Evolutionary conservation across 305 asterid species (phyloP).

Genomic region (Solanum hybrid): DNA sequence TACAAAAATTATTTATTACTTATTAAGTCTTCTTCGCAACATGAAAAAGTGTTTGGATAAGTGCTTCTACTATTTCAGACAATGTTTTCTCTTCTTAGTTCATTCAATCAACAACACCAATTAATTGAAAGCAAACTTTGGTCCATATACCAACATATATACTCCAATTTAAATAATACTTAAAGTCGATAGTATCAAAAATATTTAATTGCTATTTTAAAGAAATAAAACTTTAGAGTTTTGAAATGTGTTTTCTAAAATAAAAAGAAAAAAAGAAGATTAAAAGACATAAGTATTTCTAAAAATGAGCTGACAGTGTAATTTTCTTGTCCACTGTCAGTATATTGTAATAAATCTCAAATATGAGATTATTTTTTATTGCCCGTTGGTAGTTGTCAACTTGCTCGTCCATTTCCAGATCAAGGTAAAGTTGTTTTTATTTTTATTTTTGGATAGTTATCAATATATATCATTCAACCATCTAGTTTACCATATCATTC

Average conservation of each 20-base stretch:
- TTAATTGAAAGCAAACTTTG: neutral
- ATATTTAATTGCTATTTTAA: no score
- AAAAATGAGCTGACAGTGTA: no score
- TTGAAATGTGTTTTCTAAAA: neutral
- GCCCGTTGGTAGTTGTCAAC: slow-evolving; percentile 72
- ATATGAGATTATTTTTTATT: no score
- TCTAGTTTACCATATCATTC: no score
- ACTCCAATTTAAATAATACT: neutral
- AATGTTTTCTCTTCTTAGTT: neutral
- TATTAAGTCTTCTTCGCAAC: neutral
- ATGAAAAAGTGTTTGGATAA: neutral
- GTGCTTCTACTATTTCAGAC: neutral
- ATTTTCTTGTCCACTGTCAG: no score
- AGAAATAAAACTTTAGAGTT: no score
- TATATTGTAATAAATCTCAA: no score
- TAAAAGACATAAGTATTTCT: no score
- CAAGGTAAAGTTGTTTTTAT: neutral
- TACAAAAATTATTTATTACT: no score
- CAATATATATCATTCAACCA: neutral
- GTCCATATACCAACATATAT: no score
- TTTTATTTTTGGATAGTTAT: neutral
- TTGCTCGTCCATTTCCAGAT: slow-evolving; percentile 40
- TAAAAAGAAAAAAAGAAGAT: neutral
- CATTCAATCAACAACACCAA: neutral
- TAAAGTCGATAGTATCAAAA: no score